A percentile compares a stretch with the other conserved stretches of the same genome.
Evolutionary conservation across 257 asterid species (phyloP).

Genomic region (Petrea volubilis): DNA sequence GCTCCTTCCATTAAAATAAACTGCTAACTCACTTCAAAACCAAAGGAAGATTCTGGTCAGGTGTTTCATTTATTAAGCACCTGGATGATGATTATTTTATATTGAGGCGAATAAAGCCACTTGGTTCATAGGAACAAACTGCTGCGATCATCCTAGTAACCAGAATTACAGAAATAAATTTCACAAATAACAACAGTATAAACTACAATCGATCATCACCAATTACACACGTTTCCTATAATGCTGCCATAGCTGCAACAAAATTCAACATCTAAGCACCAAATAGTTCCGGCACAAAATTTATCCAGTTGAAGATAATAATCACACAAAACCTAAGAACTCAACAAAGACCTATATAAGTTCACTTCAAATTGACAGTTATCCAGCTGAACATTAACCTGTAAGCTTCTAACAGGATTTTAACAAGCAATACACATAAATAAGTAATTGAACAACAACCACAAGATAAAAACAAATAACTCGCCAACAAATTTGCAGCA

Average conservation of each 20-base stretch:
- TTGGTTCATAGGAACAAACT: neutral
- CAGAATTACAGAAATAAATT: neutral
- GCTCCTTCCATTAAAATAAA: neutral
- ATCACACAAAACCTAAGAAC: neutral
- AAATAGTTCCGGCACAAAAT: neutral
- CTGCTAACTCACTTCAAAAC: neutral
- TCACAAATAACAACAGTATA: neutral
- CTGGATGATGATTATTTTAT: neutral
- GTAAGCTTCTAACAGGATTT: constrained; percentile 2
- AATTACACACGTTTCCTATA: neutral
- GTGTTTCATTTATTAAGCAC: neutral
- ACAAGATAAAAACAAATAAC: constrained; percentile 3
- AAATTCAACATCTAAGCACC: neutral
- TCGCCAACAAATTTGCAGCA: neutral
- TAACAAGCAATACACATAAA: neutral
- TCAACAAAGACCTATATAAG: neutral
- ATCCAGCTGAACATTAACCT: neutral
- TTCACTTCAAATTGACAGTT: neutral
- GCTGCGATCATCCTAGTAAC: neutral
- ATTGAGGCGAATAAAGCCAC: neutral
- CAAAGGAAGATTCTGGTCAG: neutral
- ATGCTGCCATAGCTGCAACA: neutral
- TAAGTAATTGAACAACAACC: neutral
- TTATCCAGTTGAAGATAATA: neutral
- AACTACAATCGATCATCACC: neutral